Percentiles rank a stretch among this genome's conserved stretches.
phyloP scores from a whole-genome alignment of 2,329 filamentous ascomycete species.

The Daldinia sp. region DNA sequence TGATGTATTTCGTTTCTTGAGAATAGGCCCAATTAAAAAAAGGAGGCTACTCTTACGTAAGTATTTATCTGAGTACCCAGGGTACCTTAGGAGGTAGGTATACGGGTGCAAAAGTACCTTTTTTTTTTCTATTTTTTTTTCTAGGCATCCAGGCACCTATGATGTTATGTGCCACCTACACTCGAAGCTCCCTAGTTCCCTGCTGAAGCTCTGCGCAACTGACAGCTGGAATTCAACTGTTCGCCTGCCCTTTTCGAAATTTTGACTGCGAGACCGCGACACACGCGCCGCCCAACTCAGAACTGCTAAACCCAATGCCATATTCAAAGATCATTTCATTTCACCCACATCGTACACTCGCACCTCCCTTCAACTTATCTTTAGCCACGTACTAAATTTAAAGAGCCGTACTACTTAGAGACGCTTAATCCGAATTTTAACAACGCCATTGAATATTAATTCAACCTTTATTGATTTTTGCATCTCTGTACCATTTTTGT shows the following conservation, averaged over 20 bases:
- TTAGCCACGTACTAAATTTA: not conserved
- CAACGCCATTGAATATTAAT: not conserved
- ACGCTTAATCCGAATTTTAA: not conserved
- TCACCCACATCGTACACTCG: too few relatives aligned
- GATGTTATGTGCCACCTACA: conserved; percentile 1
- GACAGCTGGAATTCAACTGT: conserved; percentile 28
- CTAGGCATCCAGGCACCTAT: conserved; percentile 1
- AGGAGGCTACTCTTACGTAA: conserved; percentile 1
- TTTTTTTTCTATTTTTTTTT: too few relatives aligned
- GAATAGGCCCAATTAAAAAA: not conserved
- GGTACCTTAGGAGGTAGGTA: too few relatives aligned
- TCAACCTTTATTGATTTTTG: not conserved
- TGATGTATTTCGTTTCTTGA: not conserved
- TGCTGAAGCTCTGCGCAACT: conserved; percentile 4
- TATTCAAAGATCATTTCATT: conserved; percentile 22
- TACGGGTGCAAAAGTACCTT: too few relatives aligned
- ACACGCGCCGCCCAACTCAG: conserved; percentile 36
- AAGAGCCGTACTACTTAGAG: not conserved
- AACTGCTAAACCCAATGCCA: conserved; percentile 33
- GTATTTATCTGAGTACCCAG: too few relatives aligned
- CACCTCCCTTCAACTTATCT: not conserved
- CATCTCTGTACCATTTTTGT: not conserved
- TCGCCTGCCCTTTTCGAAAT: conserved; percentile 14
- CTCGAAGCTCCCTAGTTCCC: not conserved
- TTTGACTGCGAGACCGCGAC: conserved; percentile 33